Base-by-base conservation (phyloP, 805 yeast genomes). In the Suhomyces faveliae region DNA sequence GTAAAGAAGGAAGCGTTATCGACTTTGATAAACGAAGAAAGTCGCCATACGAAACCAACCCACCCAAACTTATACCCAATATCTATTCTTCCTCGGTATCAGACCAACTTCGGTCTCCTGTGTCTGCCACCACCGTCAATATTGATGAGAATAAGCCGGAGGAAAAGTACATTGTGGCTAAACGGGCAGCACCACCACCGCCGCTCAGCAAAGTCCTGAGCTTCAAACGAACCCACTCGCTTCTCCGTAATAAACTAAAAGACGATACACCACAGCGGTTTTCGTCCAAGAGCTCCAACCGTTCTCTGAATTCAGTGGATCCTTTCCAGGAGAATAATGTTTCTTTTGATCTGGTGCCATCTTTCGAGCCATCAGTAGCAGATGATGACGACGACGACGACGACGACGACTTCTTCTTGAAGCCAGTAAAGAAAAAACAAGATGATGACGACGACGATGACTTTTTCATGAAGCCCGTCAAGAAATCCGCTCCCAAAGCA, bases 11-110 rank as follows among this genome's bases (percentile, higher is more conserved):
- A 11, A 71, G 78, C 27, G 96, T 87, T 57, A 88, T 88, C 51
- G 90, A 90, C 63, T 89, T 89, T 60, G 94, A 89, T 57, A 81
- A 85, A 55, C 74, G 89, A 44, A 68, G 96, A 39, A 81, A 80
- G 40, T 84, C 96, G 0, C 95, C 96, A 1, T 87, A 79, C 58
- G 81, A 71, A 15, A 61, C 68, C 15, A 68, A 68, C 42, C 66
- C 76, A 1, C 76, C 83, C 1, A 43, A 64, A 47, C 50, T 61
- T 30, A 64, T 67, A 40, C 66, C 69, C 10, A 67, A 65, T 47
- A 68, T 68, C 15, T 64, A 65, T 45, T 63, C 69, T 1, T 66
- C 70, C 5, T 66, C 73, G 4, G 66, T 63, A 11, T 53, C 54
- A 2, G 63, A 78, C 56, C 38, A 59, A 22, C 42, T 62, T 2